Evolutionary conservation across 495 filamentous ascomycete species (phyloP).

Genomic region (Penicillium egyptiacum): DNA sequence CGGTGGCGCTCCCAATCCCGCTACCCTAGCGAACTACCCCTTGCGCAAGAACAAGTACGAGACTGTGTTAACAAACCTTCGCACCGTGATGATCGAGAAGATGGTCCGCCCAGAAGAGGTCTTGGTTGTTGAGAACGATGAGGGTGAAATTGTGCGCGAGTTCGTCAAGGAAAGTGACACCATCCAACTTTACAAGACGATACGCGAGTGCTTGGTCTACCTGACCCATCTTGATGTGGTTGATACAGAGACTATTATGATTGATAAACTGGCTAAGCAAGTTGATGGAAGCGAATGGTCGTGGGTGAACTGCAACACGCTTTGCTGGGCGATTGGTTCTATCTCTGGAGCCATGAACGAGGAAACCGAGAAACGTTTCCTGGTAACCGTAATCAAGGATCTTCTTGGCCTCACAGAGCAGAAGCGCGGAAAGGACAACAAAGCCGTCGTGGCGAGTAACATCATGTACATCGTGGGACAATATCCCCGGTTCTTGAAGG

Average conservation of each 20-base stretch:
- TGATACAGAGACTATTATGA: conserved; percentile 98
- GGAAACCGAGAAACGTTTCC: conserved; percentile 96
- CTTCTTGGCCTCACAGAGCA: conserved; percentile 97
- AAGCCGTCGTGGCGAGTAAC: conserved; percentile 97
- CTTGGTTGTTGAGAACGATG: conserved; percentile 98
- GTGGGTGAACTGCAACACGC: conserved; percentile 98
- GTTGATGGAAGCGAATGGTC: conserved; percentile 97
- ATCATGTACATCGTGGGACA: conserved; percentile 99
- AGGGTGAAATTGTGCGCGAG: conserved; percentile 97
- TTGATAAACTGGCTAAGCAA: conserved; percentile 91
- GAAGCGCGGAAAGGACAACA: conserved; percentile 99
- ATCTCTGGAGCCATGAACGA: conserved; percentile 99
- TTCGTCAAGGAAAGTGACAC: conserved; percentile 99
- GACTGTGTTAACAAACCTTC: conserved; percentile 87
- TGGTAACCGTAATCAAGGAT: conserved; percentile 98
- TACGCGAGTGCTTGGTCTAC: conserved; percentile 94
- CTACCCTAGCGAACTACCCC: conserved; percentile 77
- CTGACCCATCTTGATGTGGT: conserved; percentile 96
- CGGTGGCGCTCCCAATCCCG: conserved; percentile 81
- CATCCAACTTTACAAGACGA: conserved; percentile 98
- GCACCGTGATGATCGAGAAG: conserved; percentile 98
- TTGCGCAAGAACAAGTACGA: conserved; percentile 96
- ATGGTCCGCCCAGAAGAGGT: conserved; percentile 99
- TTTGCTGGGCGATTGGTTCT: conserved; percentile 99
- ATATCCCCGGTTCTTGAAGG: conserved; percentile 96